phyloP scores from a whole-genome alignment of 768 basidiomycete species.

The Boletus insuetus region DNA sequence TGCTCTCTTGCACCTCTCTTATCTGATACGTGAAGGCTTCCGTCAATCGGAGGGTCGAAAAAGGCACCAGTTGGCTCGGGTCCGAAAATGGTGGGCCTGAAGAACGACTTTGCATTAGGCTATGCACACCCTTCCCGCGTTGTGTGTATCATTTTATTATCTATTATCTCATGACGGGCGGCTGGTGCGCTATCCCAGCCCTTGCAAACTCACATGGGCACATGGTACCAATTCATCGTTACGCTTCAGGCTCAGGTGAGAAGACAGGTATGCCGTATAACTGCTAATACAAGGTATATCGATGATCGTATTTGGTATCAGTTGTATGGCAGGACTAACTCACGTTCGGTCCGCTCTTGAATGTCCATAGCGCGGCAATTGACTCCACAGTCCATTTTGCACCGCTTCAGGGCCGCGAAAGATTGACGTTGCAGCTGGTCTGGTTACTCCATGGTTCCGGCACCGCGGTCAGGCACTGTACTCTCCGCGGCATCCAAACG shows the following conservation, averaged over 20 bases:
- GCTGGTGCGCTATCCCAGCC: background rate
- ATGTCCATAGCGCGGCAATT: conserved; percentile 5
- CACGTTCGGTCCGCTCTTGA: conserved; percentile 13
- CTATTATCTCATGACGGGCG: background rate
- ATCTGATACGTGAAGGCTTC: conserved; percentile 4
- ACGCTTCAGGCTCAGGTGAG: conserved; percentile 8
- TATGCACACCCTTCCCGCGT: conserved; percentile 3
- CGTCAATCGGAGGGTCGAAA: conserved; percentile 2
- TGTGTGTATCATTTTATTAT: background rate
- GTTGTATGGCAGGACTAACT: conserved; percentile 14
- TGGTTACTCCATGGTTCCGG: conserved; percentile 27
- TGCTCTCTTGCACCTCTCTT: conserved; percentile 8
- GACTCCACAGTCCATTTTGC: conserved; percentile 3
- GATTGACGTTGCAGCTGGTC: conserved; percentile 14
- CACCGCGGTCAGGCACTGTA: conserved; percentile 15
- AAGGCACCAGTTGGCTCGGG: conserved; percentile 13
- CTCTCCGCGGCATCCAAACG: conserved; percentile 19
- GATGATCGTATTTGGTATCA: conserved; percentile 18
- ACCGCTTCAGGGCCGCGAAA: conserved; percentile 18
- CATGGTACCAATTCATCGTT: background rate
- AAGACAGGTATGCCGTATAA: conserved; percentile 20
- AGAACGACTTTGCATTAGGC: background rate
- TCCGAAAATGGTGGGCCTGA: conserved; percentile 8
- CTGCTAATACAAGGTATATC: conserved; percentile 27
- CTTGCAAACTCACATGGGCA: background rate